These are phyloP conservation scores for Prototheca cutis DNA, from an alignment of 163 green algal genomes.

Conservation along the genomic window DNA sequence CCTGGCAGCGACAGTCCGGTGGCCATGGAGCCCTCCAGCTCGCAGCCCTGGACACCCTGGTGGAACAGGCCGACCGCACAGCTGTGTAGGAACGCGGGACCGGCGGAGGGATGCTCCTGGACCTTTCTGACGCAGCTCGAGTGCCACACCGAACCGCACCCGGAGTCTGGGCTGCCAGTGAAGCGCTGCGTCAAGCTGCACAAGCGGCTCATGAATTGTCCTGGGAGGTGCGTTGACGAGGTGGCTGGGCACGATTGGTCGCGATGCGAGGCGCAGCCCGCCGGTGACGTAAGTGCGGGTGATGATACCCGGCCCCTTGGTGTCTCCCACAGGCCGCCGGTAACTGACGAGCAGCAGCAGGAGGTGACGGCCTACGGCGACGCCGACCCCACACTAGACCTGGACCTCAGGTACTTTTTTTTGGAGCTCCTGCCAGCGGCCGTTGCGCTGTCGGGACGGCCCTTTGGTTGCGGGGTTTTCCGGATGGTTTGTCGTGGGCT, in stretches of 20 bases:
- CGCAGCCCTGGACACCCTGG: constrained; percentile 5
- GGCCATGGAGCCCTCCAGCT: constrained; percentile 6
- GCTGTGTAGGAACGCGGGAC: constrained; percentile 10
- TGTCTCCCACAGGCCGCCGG: constrained; percentile 7
- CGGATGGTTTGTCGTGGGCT: too few relatives aligned
- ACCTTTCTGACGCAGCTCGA: constrained; percentile 9
- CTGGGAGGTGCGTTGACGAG: constrained; percentile 22
- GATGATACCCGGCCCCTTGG: too few relatives aligned
- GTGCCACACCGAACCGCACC: constrained; percentile 14
- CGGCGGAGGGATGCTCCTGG: constrained; percentile 4
- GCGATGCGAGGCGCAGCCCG: too few relatives aligned
- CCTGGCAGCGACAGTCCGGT: too few relatives aligned
- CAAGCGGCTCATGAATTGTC: constrained; percentile 16
- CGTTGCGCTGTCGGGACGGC: too few relatives aligned
- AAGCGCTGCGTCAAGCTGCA: constrained; percentile 24
- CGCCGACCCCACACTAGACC: background rate
- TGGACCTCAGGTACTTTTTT: background rate
- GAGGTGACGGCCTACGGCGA: constrained; percentile 9
- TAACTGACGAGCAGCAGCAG: constrained; percentile 14
- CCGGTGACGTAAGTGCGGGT: too few relatives aligned
- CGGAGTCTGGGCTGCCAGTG: constrained; percentile 14
- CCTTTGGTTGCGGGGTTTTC: too few relatives aligned
- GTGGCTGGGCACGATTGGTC: too few relatives aligned
- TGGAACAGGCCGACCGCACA: constrained; percentile 11
- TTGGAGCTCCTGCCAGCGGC: too few relatives aligned